Base-by-base conservation (phyloP, 495 filamentous ascomycete species). In the Penicillium goetzii region DNA sequence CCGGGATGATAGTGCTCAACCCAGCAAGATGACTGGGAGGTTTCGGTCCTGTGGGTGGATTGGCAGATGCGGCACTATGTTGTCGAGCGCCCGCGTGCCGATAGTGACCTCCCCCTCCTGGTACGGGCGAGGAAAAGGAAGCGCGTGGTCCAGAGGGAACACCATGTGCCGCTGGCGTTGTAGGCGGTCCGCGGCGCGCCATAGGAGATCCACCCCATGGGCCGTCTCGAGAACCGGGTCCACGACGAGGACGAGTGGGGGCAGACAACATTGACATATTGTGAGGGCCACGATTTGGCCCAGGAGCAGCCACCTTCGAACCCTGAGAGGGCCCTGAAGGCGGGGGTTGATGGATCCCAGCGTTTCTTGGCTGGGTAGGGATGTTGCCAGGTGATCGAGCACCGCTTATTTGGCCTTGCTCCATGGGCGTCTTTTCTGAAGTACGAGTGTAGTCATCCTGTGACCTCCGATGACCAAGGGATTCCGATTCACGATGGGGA, bases 201-300 rank as follows among this genome's bases (percentile, higher is more conserved):
- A 71, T 59, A 9, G 80, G 67, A 15, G 69, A 59, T n/a, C 79
- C 75, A 30, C 56, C 32, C 78, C 78, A 81, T 21, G 66, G 40
- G 21, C 54, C 73, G 10, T 79, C 77, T 38, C 75, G 74, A n/a
- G 74, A 71, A 56, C 68, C 71, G 34, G 75, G 62, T 54, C 78
- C 81, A 33, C 84, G 83, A 40, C 84, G 83, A 36, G 86, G 86
- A 12, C 83, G 84, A 17, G 85, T 87, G n/a, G 86, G 86, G 14
- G 85, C 85, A 38, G 84, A 82, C 2, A 87, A 72, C 23, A 86
- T 62, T 34, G 85, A 81, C 30, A 81, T 71, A 63, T 77, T 85
- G 4, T 64, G 61, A 57, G 73, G 68, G 15, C 75, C 75, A 11
- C 85, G 84, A 67, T 74, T 80, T 36, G 81, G 84, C 8, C 79